phyloP scores from a whole-genome alignment of 2,329 filamentous ascomycete genomes.

The Botryotinia convoluta region DNA sequence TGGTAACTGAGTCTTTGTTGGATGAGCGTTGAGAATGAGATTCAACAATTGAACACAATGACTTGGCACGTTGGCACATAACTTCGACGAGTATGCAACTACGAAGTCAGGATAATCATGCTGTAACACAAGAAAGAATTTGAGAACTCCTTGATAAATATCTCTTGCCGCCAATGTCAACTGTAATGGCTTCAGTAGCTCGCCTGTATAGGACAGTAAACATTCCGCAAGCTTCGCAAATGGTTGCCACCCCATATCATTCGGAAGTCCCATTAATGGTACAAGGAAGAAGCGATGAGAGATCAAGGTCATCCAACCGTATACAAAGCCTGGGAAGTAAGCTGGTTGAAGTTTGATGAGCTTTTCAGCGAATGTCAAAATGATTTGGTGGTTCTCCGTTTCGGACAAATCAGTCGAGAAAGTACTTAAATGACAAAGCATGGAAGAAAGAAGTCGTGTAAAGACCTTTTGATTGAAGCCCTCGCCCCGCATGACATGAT shows the following conservation, averaged over 20 bases:
- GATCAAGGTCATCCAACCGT: slow-evolving; percentile 79
- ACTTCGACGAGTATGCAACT: slow-evolving; percentile 77
- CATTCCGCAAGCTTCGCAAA: slow-evolving; percentile 73
- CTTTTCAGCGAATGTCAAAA: slow-evolving; percentile 67
- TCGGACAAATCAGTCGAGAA: slow-evolving; percentile 57
- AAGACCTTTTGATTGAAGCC: slow-evolving; percentile 85
- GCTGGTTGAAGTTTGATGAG: slow-evolving; percentile 73
- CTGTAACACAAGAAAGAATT: slow-evolving; percentile 79
- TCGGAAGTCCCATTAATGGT: slow-evolving; percentile 65
- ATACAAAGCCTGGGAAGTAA: slow-evolving; percentile 78
- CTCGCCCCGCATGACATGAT: slow-evolving; percentile 77
- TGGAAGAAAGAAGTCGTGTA: slow-evolving; percentile 81
- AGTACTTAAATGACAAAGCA: slow-evolving; percentile 71
- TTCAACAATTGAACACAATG: slow-evolving; percentile 88
- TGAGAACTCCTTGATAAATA: slow-evolving; percentile 78
- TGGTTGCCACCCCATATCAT: slow-evolving; percentile 69
- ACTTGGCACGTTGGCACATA: slow-evolving; percentile 77
- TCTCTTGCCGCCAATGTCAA: slow-evolving; percentile 71
- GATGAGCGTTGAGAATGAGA: slow-evolving; percentile 78
- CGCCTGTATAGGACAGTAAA: slow-evolving; percentile 70
- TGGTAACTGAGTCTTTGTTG: slow-evolving; percentile 67
- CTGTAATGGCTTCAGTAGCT: slow-evolving; percentile 72
- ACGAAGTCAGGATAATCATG: slow-evolving; percentile 96
- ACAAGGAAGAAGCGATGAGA: slow-evolving; percentile 85
- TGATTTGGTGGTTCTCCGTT: slow-evolving; percentile 64